phyloP scores from a whole-genome alignment of 305 asterid genomes.

The Lippia alba region DNA sequence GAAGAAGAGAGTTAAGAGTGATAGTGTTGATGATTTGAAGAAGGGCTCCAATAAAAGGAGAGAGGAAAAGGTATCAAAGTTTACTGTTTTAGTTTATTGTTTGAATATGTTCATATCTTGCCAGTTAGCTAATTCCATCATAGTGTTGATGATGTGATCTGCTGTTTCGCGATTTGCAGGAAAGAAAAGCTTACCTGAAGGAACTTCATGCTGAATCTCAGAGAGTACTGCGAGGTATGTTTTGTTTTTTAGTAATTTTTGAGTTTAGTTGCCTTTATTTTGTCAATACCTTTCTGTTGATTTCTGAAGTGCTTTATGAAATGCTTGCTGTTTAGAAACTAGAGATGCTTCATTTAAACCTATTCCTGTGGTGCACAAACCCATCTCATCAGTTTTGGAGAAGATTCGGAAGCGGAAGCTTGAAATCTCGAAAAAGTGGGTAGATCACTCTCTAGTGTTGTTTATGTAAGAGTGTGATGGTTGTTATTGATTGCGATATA shows the following conservation, averaged over 20 bases:
- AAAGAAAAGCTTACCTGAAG: constrained; percentile 61
- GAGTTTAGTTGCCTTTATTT: constrained; percentile 16
- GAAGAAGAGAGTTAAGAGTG: constrained; percentile 47
- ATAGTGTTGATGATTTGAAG: constrained; percentile 37
- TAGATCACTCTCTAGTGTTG: constrained; percentile 24
- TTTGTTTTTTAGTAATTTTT: background rate
- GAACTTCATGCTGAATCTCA: constrained; percentile 95
- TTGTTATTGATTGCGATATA: constrained; percentile 23
- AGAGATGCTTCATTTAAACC: constrained; percentile 80
- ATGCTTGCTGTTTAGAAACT: constrained; percentile 53
- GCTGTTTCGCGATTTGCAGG: constrained; percentile 48
- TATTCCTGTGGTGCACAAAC: constrained; percentile 65
- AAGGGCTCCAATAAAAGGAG: constrained; percentile 52
- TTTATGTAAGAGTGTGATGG: constrained; percentile 4
- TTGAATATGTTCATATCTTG: background rate
- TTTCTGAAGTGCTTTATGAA: constrained; percentile 22
- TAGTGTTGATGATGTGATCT: no score
- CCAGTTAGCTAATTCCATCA: no score
- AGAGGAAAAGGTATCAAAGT: constrained; percentile 66
- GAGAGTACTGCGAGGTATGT: constrained; percentile 76
- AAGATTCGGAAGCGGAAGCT: constrained; percentile 92
- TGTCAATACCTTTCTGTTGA: background rate
- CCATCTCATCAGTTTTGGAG: constrained; percentile 87
- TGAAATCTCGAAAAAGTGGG: constrained; percentile 70
- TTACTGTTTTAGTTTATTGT: background rate